Evolutionary conservation across 2,329 filamentous ascomycete species (phyloP).

Genomic region (Verticillium longisporum): DNA sequence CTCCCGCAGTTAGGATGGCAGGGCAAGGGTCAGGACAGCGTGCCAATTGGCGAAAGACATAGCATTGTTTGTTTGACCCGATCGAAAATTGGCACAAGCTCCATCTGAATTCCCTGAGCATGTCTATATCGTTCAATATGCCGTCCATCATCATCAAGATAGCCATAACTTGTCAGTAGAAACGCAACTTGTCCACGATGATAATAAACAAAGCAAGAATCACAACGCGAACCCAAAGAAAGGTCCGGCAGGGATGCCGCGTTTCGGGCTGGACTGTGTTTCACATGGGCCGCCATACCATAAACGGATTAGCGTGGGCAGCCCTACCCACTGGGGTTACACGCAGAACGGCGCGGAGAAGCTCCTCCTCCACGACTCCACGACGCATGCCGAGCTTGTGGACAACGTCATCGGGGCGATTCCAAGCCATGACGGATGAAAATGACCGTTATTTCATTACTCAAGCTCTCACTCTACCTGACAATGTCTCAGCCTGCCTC

Average conservation of each 20-base stretch:
- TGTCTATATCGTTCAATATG: too few species aligned
- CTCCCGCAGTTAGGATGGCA: not conserved
- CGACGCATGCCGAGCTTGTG: not conserved
- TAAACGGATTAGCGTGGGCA: not conserved
- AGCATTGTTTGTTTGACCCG: too few species aligned
- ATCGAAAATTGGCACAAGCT: too few species aligned
- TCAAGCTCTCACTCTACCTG: not conserved
- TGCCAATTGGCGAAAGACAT: too few species aligned
- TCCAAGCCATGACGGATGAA: not conserved
- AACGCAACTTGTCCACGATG: not conserved
- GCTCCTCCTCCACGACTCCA: not conserved
- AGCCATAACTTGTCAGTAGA: too few species aligned
- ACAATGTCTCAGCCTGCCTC: not conserved
- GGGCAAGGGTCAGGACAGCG: not conserved
- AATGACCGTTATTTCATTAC: not conserved
- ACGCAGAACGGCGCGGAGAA: not conserved
- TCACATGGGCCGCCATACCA: not conserved
- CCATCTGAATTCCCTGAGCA: too few species aligned
- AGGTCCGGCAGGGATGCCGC: not conserved
- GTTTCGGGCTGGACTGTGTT: not conserved
- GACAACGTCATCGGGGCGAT: not conserved
- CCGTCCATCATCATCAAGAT: too few species aligned
- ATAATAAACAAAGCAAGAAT: not conserved
- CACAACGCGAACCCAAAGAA: not conserved
- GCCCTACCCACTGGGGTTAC: not conserved